These are phyloP conservation scores for Rosa multiflora DNA, from an alignment of 306 rosid genomes.

Conservation along the genomic window DNA sequence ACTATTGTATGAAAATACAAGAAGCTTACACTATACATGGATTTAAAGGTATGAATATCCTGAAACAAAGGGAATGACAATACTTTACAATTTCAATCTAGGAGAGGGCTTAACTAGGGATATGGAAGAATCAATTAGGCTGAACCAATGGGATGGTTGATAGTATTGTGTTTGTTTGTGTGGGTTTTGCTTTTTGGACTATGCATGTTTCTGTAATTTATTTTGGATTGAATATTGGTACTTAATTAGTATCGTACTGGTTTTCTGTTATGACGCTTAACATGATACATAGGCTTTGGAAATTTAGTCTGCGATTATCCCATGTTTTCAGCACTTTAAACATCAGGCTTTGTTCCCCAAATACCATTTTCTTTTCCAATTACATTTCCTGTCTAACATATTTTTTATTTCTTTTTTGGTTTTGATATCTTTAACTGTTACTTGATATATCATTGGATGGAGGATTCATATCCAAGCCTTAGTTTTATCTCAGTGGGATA, in stretches of 20 bases:
- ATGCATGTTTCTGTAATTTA: background rate
- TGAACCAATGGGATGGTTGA: background rate
- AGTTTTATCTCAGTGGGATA: background rate
- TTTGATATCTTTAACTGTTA: background rate
- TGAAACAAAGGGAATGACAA: background rate
- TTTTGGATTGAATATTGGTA: background rate
- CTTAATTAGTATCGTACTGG: too few species aligned
- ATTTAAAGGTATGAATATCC: background rate
- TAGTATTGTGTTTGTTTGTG: background rate
- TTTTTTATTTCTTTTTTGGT: background rate
- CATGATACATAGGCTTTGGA: background rate
- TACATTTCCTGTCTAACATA: background rate
- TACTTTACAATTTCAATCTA: background rate
- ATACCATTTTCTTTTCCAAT: background rate
- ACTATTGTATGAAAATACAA: background rate
- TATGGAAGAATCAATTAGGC: background rate
- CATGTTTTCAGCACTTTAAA: background rate
- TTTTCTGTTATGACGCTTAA: too few species aligned
- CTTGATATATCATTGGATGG: background rate
- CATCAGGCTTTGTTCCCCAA: background rate
- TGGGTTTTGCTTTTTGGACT: too few species aligned
- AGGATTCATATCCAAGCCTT: background rate
- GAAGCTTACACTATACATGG: background rate
- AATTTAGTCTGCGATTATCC: background rate
- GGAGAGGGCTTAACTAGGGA: background rate